Conservation (phyloP, 805 yeast genomes). For the Hagleromyces aurorensis region DNA sequence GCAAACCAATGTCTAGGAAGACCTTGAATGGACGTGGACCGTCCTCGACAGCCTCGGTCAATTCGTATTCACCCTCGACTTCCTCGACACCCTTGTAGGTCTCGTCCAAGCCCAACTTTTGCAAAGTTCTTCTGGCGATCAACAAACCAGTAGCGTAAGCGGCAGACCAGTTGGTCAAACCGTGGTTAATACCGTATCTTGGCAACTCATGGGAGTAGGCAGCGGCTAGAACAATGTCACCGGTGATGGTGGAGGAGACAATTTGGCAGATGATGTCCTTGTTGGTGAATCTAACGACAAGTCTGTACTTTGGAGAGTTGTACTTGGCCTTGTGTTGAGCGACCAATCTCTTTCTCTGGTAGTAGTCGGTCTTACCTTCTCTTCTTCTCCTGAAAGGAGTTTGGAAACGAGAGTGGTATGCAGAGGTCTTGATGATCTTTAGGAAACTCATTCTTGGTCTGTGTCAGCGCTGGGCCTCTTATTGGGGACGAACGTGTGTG, state of each 20-base stretch:
- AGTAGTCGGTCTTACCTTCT: conserved; percentile 99
- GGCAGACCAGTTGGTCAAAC: conserved; percentile 99
- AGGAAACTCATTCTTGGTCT: conserved; percentile 4
- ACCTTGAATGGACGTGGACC: conserved; percentile 99
- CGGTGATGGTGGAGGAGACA: conserved; percentile 92
- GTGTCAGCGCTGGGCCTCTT: conserved; percentile 1
- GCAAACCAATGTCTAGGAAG: conserved; percentile 97
- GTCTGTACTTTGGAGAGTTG: conserved; percentile 99
- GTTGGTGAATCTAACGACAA: conserved; percentile 99
- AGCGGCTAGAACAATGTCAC: conserved; percentile 92
- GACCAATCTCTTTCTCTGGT: conserved; percentile 99
- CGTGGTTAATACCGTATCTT: conserved; percentile 93
- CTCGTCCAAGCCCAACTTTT: conserved; percentile 97
- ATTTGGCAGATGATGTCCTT: conserved; percentile 98
- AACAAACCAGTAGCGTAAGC: conserved; percentile 98
- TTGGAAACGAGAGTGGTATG: conserved; percentile 99
- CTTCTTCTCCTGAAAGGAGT: conserved; percentile 99
- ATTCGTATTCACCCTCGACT: conserved; percentile 97
- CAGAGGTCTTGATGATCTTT: conserved; percentile 57
- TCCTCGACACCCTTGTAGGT: conserved; percentile 98
- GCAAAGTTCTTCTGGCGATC: conserved; percentile 97
- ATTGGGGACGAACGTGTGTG: background rate
- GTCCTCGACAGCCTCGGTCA: conserved; percentile 98
- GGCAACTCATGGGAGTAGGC: conserved; percentile 99
- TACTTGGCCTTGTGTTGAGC: conserved; percentile 99